Evolutionary conservation across 75 land plant species (phyloP), one percentile per base, ranked within the genome.

Genomic region (Gnetum montanum): DNA sequence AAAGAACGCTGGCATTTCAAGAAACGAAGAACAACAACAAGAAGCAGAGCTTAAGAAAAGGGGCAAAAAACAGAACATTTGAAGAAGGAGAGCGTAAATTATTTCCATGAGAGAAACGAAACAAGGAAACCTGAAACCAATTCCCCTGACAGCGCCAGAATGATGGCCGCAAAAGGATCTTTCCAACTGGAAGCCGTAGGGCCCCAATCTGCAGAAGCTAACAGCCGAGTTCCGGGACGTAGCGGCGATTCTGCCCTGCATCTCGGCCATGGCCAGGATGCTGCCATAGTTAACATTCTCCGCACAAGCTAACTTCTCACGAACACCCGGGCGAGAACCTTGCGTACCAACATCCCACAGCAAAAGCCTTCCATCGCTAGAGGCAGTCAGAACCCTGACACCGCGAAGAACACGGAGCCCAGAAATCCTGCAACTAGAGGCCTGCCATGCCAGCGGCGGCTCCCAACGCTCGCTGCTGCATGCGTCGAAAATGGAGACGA

Each of bases 311-410:
- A 46, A 11, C 10, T 57, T 36, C 2, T 54, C 54, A 13, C 43
- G 61, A 22, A 34, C 57, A 12, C 41, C 61, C 37, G 75, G 69
- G 5, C 4, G 8, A 2, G 20, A 34, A 16, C 48, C 46, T 37
- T 73, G 75, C 60, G 62, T 73, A n/a, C 34, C 50, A 1, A 73
- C 30, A 57, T 73, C 75, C 75, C 75, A 73, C 12, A 66, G 28
- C 4, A 66, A 48, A 3, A 73, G 4, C 0, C 59, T 43, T 4
- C 75, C 70, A 54, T 73, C 70, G 30, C 62, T 66, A 8, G 70
- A 68, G 36, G n/a, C n/a, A n/a, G n/a, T n/a, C n/a, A n/a, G n/a
- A n/a, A n/a, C n/a, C n/a, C n/a, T n/a, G n/a, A n/a, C n/a, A n/a
- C n/a, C n/a, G n/a, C n/a, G n/a, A n/a, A n/a, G n/a, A n/a, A n/a